A percentile compares a stretch with the other conserved stretches of the same genome.
Conservation (phyloP, 2,329 filamentous ascomycete genomes). For the Fusarium duplospermum region DNA sequence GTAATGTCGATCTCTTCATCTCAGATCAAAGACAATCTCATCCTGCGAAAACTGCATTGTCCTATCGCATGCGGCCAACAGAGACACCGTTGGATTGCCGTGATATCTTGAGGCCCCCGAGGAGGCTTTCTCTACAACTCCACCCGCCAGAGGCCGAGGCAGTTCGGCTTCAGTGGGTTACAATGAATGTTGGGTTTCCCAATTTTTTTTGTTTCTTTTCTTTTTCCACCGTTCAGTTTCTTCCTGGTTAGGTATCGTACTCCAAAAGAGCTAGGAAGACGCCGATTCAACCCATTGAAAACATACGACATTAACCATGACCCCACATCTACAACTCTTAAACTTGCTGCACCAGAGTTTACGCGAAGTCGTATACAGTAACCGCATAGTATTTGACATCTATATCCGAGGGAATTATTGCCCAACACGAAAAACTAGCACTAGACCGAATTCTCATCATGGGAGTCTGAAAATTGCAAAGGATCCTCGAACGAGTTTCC, state of each 20-base stretch:
- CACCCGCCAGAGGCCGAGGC: neutral
- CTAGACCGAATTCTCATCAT: neutral
- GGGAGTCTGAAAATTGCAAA: neutral
- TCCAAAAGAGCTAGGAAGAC: slow-evolving; percentile 2
- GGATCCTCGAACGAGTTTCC: slow-evolving; percentile 3
- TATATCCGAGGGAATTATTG: neutral
- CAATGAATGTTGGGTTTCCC: neutral
- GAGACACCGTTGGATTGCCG: slow-evolving; percentile 8
- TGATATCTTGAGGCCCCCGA: neutral
- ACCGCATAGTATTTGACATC: neutral
- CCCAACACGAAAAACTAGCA: neutral
- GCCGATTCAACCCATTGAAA: neutral
- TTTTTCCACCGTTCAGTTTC: neutral
- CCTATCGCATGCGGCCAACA: slow-evolving; percentile 2
- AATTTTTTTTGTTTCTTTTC: neutral
- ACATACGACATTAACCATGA: slow-evolving; percentile 14
- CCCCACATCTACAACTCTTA: slow-evolving; percentile 6
- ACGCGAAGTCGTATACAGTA: neutral
- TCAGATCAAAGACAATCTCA: slow-evolving; percentile 9
- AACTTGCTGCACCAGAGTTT: slow-evolving; percentile 1
- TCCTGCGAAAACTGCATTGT: neutral
- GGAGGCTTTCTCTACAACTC: neutral
- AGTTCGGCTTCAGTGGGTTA: neutral
- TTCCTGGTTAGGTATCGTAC: neutral
- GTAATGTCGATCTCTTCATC: slow-evolving; percentile 20